Evolutionary conservation across 176 grass and related monocot species (phyloP).

Genomic region (Musa schizocarpa): DNA sequence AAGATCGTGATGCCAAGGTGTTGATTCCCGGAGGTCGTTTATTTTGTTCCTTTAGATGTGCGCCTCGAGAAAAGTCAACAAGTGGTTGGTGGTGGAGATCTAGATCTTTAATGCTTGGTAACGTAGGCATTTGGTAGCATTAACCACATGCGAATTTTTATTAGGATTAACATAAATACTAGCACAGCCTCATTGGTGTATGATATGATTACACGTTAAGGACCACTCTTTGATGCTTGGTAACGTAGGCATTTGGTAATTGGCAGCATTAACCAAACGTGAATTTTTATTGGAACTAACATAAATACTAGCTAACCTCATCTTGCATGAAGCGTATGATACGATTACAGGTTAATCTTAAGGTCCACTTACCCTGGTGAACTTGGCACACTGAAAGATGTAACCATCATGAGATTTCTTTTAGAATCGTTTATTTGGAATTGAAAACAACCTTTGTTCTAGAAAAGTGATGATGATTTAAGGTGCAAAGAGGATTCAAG

Average conservation of each 20-base stretch:
- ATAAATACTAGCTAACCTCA: background rate
- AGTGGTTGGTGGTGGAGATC: background rate
- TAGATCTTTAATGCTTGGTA: background rate
- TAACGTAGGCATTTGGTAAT: background rate
- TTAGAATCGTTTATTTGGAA: no score
- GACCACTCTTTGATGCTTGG: background rate
- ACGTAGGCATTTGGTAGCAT: background rate
- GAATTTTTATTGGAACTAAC: background rate
- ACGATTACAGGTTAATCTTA: background rate
- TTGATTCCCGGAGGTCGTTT: background rate
- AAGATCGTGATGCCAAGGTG: background rate
- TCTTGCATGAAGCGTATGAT: background rate
- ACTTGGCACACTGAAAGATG: no score
- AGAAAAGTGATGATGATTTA: no score
- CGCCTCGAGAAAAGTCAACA: background rate
- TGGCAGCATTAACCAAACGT: background rate
- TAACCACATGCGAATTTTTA: background rate
- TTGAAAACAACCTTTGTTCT: no score
- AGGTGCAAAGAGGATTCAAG: no score
- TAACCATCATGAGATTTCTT: no score
- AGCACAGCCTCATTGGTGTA: background rate
- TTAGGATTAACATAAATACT: background rate
- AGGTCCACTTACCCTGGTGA: no score
- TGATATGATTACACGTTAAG: background rate
- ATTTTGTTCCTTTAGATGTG: background rate